These are phyloP conservation scores for Dipteronia sinensis DNA, from an alignment of 345 rosid species.

Conservation along the genomic window DNA sequence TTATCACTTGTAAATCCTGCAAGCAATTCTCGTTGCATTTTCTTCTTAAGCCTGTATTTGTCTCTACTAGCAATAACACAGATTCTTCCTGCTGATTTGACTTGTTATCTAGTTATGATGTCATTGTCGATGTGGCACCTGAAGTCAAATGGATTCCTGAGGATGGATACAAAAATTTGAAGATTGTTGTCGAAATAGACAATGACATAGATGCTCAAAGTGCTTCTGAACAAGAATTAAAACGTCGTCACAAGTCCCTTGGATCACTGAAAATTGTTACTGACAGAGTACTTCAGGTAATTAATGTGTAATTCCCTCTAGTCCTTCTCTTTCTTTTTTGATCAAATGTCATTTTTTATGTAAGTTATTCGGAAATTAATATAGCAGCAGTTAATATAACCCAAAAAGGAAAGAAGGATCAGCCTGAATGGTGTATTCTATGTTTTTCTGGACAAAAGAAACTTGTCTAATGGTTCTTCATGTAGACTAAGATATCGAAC, in stretches of 20 bases:
- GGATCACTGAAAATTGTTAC: conserved; percentile 67
- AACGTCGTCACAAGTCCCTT: conserved; percentile 76
- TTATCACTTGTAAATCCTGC: conserved; percentile 8
- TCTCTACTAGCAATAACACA: background rate
- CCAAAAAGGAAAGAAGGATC: background rate
- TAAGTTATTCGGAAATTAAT: background rate
- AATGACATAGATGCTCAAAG: conserved; percentile 70
- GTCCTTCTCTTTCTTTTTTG: background rate
- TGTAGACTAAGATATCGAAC: background rate
- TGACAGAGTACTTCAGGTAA: conserved; percentile 89
- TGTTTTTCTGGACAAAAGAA: background rate
- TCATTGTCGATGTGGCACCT: conserved; percentile 86
- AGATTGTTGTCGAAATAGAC: conserved; percentile 87
- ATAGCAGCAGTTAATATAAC: background rate
- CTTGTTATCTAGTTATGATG: conserved; percentile 67
- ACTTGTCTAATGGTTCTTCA: background rate
- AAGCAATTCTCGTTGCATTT: background rate
- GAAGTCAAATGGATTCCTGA: conserved; percentile 85
- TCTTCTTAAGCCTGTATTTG: background rate
- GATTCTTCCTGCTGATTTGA: conserved; percentile 14
- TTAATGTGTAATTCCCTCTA: conserved; percentile 7
- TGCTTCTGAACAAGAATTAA: conserved; percentile 76
- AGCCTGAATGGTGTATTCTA: background rate
- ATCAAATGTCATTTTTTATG: background rate
- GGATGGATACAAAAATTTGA: conserved; percentile 77